These are phyloP conservation scores for Alternaria metachromatica DNA, from an alignment of 2,329 filamentous ascomycete genomes.

Conservation along the genomic window DNA sequence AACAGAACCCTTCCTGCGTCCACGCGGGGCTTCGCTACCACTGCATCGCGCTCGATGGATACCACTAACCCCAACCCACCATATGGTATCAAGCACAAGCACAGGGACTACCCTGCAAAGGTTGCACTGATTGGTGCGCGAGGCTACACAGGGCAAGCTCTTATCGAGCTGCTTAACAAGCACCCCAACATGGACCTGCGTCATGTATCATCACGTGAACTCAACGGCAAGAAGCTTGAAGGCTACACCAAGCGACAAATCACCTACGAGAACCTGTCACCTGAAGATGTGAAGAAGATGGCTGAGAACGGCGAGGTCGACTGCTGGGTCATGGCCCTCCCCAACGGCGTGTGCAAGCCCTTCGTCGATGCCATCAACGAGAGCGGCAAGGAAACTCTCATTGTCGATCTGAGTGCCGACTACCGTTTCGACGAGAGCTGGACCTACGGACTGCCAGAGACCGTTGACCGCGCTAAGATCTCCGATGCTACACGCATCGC, in stretches of 20 bases:
- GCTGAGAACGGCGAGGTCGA: conserved; percentile 85
- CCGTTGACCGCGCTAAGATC: conserved; percentile 78
- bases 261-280: conserved; percentile 86
- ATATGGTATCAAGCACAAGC: conserved; percentile 84
- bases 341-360: conserved; percentile 92
- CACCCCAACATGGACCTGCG: conserved; percentile 90
- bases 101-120: conserved; percentile 77
- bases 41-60: conserved; percentile 43
- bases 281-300: conserved; percentile 86
- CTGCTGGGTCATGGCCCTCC: conserved; percentile 97
- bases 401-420: conserved; percentile 95
- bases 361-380: conserved; percentile 88
- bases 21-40: conserved; percentile 64
- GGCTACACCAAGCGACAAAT: conserved; percentile 92
- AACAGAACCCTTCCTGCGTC: conserved; percentile 43
- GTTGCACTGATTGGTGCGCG: conserved; percentile 89
- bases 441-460: conserved; percentile 91
- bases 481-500: conserved; percentile 80
- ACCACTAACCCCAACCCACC: conserved; percentile 89
- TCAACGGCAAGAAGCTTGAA: conserved; percentile 83
- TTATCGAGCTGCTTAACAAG: conserved; percentile 84
- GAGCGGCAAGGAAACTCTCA: conserved; percentile 72
- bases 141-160: conserved; percentile 90
- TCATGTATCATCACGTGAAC: conserved; percentile 91
- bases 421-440: conserved; percentile 86